Conservation (phyloP, 352 stramenopile species). For the Halophytophthora batemanensis region DNA sequence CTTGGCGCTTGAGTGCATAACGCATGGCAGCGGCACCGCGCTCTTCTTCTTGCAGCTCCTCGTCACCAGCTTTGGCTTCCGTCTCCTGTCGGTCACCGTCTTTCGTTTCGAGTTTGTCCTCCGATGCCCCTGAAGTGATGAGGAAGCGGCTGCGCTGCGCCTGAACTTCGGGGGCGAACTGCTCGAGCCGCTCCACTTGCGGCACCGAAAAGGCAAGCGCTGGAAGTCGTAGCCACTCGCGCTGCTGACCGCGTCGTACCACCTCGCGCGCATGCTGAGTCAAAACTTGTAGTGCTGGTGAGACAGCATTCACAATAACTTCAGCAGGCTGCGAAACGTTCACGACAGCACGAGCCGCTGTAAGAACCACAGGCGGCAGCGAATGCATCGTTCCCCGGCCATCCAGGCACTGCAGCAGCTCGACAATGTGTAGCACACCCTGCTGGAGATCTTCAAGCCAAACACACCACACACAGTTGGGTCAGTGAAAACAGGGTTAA, state of each 20-base stretch:
- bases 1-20: constrained; percentile 37
- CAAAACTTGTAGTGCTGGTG: constrained; percentile 18
- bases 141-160: constrained; percentile 5
- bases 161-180: constrained; percentile 31
- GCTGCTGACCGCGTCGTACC: constrained; percentile 16
- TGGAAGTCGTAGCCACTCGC: constrained; percentile 21
- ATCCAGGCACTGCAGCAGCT: constrained; percentile 52
- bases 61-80: constrained; percentile 7
- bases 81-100: not conserved
- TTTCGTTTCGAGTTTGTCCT: not conserved
- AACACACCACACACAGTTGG: not conserved
- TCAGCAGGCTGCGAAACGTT: constrained; percentile 20
- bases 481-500: too few relatives aligned
- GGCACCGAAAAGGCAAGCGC: constrained; percentile 14
- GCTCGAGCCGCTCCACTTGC: constrained; percentile 30
- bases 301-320: constrained; percentile 17
- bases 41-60: constrained; percentile 18
- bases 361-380: constrained; percentile 6
- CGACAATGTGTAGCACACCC: constrained; percentile 51
- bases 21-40: constrained; percentile 17
- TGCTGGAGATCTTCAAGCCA: constrained; percentile 52
- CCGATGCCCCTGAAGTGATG: not conserved
- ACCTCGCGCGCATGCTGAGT: constrained; percentile 12
- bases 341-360: constrained; percentile 16
- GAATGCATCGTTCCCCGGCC: constrained; percentile 18